A percentile compares a stretch with the other conserved stretches of the same genome.
These are phyloP conservation scores for Harringtonia lauricola DNA, from an alignment of 2,329 filamentous ascomycete species.

Conservation along the genomic window DNA sequence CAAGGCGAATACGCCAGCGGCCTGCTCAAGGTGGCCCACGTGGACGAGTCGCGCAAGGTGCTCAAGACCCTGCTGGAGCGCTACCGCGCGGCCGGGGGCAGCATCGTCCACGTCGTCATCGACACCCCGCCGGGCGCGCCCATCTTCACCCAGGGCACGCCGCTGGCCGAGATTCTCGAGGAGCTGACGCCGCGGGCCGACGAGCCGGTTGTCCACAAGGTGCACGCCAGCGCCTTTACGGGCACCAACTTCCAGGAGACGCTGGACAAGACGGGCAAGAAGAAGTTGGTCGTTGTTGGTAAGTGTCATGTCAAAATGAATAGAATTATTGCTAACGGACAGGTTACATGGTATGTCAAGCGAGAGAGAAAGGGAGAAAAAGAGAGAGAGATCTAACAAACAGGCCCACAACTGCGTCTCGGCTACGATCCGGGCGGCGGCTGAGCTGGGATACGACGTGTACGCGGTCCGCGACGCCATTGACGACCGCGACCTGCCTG, in stretches of 20 bases:
- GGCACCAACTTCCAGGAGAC: neutral
- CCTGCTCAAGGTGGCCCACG: slow-evolving; percentile 1
- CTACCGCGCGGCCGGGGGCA: slow-evolving; percentile 4
- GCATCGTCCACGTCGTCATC: slow-evolving; percentile 6
- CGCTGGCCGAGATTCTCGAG: slow-evolving; percentile 2
- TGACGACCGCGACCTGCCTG: slow-evolving; percentile 56
- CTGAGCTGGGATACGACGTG: slow-evolving; percentile 52
- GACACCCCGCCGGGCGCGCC: slow-evolving; percentile 1
- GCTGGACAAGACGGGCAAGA: slow-evolving; percentile 3
- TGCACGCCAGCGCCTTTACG: slow-evolving; percentile 2
- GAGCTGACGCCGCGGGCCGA: slow-evolving; percentile 1
- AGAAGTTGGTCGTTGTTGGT: slow-evolving; percentile 6
- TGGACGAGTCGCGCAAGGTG: slow-evolving; percentile 1
- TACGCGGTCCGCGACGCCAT: slow-evolving; percentile 50
- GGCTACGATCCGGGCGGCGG: slow-evolving; percentile 50
- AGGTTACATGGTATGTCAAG: too few relatives aligned
- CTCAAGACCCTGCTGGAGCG: slow-evolving; percentile 5
- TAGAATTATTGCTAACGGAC: too few relatives aligned
- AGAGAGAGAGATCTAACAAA: too few relatives aligned
- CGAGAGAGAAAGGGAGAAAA: too few relatives aligned
- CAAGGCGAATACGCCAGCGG: slow-evolving; percentile 6
- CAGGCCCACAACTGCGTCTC: slow-evolving; percentile 8
- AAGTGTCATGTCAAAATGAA: too few relatives aligned
- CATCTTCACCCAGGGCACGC: slow-evolving; percentile 7
- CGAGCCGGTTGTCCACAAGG: slow-evolving; percentile 7